phyloP scores from a whole-genome alignment of 176 grass and related monocot species.

The Secale cereale region DNA sequence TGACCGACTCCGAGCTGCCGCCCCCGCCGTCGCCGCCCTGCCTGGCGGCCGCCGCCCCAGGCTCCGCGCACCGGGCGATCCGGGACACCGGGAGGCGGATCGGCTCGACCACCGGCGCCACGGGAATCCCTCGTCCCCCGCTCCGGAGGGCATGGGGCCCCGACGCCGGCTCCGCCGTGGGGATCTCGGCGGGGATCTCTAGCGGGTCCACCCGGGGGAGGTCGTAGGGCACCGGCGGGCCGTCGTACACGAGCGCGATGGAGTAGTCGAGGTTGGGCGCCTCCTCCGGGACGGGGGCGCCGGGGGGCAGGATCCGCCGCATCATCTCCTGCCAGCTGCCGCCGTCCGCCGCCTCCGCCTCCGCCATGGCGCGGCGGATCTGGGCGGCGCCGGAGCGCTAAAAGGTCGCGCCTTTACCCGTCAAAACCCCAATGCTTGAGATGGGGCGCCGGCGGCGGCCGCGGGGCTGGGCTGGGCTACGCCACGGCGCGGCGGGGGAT shows the following conservation, averaged over 20 bases:
- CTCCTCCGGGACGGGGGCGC: conserved; percentile 75
- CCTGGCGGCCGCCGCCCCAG: background rate
- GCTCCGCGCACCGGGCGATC: conserved; percentile 49
- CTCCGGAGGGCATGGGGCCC: conserved; percentile 10
- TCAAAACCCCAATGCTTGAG: background rate
- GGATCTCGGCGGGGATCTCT: conserved; percentile 47
- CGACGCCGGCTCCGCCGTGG: conserved; percentile 65
- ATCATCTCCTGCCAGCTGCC: conserved; percentile 84
- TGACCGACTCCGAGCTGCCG: conserved; percentile 60
- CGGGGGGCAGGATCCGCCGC: conserved; percentile 71
- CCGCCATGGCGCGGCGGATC: conserved; percentile 28
- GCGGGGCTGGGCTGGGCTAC: background rate
- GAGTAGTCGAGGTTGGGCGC: conserved; percentile 87
- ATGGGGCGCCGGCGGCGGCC: background rate
- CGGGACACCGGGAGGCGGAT: conserved; percentile 74
- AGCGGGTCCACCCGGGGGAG: conserved; percentile 81
- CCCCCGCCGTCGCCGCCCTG: background rate
- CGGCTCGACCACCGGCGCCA: conserved; percentile 55
- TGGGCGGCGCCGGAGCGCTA: background rate
- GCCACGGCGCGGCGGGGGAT: background rate
- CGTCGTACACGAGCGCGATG: conserved; percentile 89
- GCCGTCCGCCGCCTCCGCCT: conserved; percentile 37
- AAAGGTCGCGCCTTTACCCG: background rate
- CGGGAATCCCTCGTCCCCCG: conserved; percentile 27
- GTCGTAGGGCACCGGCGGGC: conserved; percentile 80